These are phyloP conservation scores for Phascolomyces articulosus DNA, from an alignment of 371 early-diverging fungal species.

Conservation along the genomic window DNA sequence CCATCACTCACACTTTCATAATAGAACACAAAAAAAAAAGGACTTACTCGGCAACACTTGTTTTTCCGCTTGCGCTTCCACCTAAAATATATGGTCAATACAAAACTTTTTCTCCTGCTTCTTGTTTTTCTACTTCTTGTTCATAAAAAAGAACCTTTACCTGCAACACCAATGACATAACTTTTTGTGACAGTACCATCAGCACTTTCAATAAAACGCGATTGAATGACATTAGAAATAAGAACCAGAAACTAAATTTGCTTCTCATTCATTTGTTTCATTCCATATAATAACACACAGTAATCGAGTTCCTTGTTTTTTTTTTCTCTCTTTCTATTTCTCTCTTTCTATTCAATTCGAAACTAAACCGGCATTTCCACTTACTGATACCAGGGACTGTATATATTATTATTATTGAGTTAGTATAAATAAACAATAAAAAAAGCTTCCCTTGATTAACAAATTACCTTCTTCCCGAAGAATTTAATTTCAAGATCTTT, in stretches of 20 bases:
- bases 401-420: too few relatives aligned
- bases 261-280: background rate
- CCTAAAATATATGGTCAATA: conserved; percentile 42
- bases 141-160: too few relatives aligned
- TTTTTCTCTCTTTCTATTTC: background rate
- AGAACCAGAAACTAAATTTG: too few relatives aligned
- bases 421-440: too few relatives aligned
- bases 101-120: too few relatives aligned
- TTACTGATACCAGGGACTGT: conserved; percentile 46
- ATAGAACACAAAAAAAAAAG: background rate
- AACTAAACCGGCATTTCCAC: conserved; percentile 5
- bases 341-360: background rate
- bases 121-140: too few relatives aligned
- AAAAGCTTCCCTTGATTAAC: background rate
- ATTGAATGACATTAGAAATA: too few relatives aligned
- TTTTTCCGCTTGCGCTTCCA: conserved; percentile 86
- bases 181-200: conserved; percentile 71
- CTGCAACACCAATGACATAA: conserved; percentile 79
- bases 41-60: conserved; percentile 74
- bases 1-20: too few relatives aligned
- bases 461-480: conserved; percentile 44
- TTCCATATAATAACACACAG: background rate
- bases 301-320: background rate
- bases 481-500: conserved; percentile 30
- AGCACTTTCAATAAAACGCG: conserved; percentile 18